Conservation (phyloP, 1,284 basidiomycete genomes). For the Psilocybe mexicana region DNA sequence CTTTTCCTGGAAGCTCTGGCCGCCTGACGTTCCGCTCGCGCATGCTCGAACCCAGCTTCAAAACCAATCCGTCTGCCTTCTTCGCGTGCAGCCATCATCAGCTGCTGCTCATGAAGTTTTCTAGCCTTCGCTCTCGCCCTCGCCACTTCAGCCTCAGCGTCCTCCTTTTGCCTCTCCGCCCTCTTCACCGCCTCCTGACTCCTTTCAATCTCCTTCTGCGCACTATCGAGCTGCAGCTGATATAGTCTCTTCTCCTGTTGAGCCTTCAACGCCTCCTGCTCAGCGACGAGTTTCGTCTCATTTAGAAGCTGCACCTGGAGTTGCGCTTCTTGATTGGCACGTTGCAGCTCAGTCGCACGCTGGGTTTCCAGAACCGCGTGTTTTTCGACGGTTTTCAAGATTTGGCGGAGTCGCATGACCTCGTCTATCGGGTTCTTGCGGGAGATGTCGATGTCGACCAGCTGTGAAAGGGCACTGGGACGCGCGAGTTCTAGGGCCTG, state of each 20-base stretch:
- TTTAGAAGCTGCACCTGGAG: constrained; percentile 53
- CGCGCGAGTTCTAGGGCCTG: constrained; percentile 13
- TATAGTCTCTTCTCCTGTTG: constrained; percentile 60
- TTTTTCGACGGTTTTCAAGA: constrained; percentile 51
- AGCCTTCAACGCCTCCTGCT: constrained; percentile 50
- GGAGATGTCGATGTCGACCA: constrained; percentile 46
- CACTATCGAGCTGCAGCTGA: constrained; percentile 62
- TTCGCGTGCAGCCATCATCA: constrained; percentile 50
- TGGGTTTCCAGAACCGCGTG: constrained; percentile 53
- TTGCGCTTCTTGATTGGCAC: constrained; percentile 46
- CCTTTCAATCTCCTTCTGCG: constrained; percentile 58
- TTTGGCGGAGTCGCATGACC: constrained; percentile 49
- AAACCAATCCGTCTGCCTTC: constrained; percentile 56
- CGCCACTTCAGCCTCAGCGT: constrained; percentile 49
- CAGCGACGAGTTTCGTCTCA: constrained; percentile 49
- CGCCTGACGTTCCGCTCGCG: constrained; percentile 36
- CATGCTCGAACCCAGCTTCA: constrained; percentile 52
- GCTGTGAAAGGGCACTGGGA: constrained; percentile 21
- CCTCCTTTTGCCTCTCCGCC: constrained; percentile 48
- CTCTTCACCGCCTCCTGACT: constrained; percentile 43
- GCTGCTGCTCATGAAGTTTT: constrained; percentile 45
- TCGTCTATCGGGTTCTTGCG: constrained; percentile 61
- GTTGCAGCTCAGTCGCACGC: constrained; percentile 55
- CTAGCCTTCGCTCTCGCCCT: constrained; percentile 48
- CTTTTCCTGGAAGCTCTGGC: constrained; percentile 11